Evolutionary conservation across 768 basidiomycete genomes (phyloP).

Genomic region (Calocybe cyanea): DNA sequence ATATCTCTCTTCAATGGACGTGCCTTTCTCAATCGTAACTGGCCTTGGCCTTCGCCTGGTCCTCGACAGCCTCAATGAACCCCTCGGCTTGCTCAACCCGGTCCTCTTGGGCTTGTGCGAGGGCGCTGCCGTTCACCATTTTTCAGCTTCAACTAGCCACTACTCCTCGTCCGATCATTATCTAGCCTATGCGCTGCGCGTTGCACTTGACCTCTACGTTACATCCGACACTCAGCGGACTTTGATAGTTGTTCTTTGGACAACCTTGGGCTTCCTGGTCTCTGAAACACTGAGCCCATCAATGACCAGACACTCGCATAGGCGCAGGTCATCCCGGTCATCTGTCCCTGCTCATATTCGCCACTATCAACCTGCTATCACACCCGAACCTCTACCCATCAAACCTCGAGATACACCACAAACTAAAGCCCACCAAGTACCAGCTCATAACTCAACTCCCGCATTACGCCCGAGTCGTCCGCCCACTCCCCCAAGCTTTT

Average conservation of each 20-base stretch:
- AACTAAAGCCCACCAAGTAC: constrained; percentile 3
- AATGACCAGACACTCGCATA: constrained; percentile 21
- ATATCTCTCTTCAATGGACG: constrained; percentile 33
- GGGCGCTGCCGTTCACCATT: constrained; percentile 45
- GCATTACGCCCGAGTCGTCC: constrained; percentile 23
- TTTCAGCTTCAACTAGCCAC: constrained; percentile 24
- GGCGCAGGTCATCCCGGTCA: constrained; percentile 19
- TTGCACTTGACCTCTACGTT: constrained; percentile 38
- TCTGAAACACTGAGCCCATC: constrained; percentile 29
- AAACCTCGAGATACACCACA: too few species aligned
- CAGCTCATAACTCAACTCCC: constrained; percentile 15
- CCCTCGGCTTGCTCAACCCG: constrained; percentile 25
- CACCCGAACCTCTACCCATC: constrained; percentile 10
- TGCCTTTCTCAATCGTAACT: constrained; percentile 33
- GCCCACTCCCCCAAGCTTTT: constrained; percentile 36
- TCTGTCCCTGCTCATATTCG: constrained; percentile 29
- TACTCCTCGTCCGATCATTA: constrained; percentile 35
- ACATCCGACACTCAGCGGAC: constrained; percentile 29
- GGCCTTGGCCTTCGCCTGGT: constrained; percentile 41
- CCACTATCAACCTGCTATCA: constrained; percentile 20
- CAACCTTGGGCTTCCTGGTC: constrained; percentile 28
- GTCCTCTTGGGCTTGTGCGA: constrained; percentile 61
- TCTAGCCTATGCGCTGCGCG: constrained; percentile 40
- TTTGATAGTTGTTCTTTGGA: constrained; percentile 35
- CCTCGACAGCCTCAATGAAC: constrained; percentile 23